Percentiles rank a stretch among this genome's conserved stretches.
These are phyloP conservation scores for Gaeumannomyces sp. DNA, from an alignment of 2,329 filamentous ascomycete genomes.

Conservation along the genomic window DNA sequence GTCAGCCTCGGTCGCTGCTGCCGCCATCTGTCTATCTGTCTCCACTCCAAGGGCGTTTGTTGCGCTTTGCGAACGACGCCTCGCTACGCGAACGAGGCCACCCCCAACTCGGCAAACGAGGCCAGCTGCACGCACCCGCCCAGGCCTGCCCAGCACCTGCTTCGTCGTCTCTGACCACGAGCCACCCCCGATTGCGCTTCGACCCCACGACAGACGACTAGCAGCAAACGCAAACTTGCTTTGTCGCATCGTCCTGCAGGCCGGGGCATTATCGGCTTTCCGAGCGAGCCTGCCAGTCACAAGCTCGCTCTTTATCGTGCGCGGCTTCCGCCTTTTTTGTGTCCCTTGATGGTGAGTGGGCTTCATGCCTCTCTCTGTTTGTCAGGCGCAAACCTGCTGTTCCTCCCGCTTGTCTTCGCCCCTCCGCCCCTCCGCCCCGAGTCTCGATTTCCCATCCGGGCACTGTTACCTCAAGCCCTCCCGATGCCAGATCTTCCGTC, in stretches of 20 bases:
- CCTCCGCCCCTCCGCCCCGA: neutral
- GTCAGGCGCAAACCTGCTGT: slow-evolving; percentile 4
- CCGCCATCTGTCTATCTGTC: no score
- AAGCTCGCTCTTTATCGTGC: neutral
- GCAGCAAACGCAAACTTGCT: neutral
- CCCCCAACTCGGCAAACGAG: neutral
- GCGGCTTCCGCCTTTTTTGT: neutral
- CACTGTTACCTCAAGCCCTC: neutral
- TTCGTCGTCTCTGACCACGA: neutral
- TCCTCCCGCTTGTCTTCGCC: neutral
- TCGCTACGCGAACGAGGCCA: neutral
- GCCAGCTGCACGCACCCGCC: no score
- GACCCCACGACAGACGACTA: neutral
- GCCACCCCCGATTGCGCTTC: neutral
- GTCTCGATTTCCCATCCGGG: neutral
- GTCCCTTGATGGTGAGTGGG: slow-evolving; percentile 11
- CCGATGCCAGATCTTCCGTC: neutral
- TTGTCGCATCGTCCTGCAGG: neutral
- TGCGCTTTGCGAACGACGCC: neutral
- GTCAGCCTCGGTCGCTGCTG: neutral
- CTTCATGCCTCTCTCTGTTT: neutral
- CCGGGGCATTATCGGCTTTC: neutral
- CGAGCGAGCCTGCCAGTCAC: neutral
- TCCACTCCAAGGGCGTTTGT: neutral
- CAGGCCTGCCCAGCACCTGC: no score